A percentile compares a stretch with the other conserved stretches of the same genome.
Evolutionary conservation across 495 filamentous ascomycete species (phyloP).

Genomic region (Aspergillus kassunensis): DNA sequence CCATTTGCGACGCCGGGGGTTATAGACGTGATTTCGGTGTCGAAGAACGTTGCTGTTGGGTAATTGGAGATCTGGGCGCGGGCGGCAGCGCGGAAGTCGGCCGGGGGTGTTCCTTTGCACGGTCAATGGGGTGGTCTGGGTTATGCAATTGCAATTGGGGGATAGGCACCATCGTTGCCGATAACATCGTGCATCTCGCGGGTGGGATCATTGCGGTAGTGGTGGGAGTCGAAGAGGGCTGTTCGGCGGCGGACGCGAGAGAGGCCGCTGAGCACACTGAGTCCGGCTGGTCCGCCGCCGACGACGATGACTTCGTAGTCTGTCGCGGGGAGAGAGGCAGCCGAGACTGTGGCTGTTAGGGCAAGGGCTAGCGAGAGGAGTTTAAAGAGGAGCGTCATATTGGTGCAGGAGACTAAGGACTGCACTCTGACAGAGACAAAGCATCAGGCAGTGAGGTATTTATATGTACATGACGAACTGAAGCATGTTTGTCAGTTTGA

Average conservation of each 20-base stretch:
- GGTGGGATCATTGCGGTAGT: conserved; percentile 53
- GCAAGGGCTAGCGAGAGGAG: conserved; percentile 6
- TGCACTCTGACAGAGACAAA: background rate
- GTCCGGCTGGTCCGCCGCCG: conserved; percentile 36
- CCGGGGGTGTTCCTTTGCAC: conserved; percentile 50
- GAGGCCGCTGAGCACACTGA: conserved; percentile 50
- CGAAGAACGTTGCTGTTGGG: conserved; percentile 41
- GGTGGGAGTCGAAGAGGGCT: conserved; percentile 50
- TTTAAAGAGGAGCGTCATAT: conserved; percentile 5
- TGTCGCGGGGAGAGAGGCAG: conserved; percentile 17
- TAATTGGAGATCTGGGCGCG: conserved; percentile 50
- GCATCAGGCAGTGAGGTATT: background rate
- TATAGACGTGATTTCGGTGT: conserved; percentile 49
- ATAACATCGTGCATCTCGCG: conserved; percentile 57
- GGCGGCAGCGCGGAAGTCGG: conserved; percentile 48
- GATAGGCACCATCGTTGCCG: conserved; percentile 48
- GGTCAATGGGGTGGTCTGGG: background rate
- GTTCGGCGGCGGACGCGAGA: conserved; percentile 50
- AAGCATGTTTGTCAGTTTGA: background rate
- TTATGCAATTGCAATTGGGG: background rate
- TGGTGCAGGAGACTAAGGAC: background rate
- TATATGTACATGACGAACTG: too few species aligned
- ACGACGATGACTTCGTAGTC: conserved; percentile 36
- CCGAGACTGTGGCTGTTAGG: conserved; percentile 16
- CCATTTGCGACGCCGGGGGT: conserved; percentile 22